Conservation (phyloP, 2,329 filamentous ascomycete species). For the Fusarium nelsonii region DNA sequence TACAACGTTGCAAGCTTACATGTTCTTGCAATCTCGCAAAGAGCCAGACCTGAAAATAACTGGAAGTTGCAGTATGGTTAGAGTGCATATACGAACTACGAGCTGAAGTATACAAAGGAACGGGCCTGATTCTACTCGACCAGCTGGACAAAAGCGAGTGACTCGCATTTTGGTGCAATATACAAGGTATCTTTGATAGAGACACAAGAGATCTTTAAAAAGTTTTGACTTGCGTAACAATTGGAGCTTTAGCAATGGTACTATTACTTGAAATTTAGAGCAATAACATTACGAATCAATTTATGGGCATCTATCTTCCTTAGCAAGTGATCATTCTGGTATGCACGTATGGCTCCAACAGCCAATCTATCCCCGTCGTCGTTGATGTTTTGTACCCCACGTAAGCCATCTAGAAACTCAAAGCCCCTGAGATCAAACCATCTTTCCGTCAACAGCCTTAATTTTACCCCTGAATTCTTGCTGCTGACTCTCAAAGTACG, state of each 20-base stretch:
- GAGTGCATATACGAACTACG: too few species aligned
- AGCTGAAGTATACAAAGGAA: too few species aligned
- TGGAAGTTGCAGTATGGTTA: not conserved
- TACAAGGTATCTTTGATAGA: not conserved
- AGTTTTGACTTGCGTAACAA: not conserved
- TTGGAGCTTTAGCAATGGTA: not conserved
- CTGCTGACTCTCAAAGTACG: not conserved
- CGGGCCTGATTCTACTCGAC: not conserved
- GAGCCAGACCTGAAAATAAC: not conserved
- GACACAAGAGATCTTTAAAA: too few species aligned
- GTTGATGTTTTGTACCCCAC: not conserved
- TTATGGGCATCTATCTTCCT: too few species aligned
- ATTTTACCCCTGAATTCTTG: not conserved
- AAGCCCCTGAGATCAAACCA: not conserved
- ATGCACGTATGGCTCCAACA: not conserved
- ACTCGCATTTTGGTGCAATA: not conserved
- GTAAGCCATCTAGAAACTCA: not conserved
- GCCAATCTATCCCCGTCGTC: not conserved
- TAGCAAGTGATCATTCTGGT: not conserved
- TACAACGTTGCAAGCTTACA: not conserved
- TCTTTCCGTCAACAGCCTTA: not conserved
- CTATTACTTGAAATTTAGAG: not conserved
- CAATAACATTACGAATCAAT: not conserved
- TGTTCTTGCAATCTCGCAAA: not conserved
- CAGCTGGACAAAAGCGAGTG: not conserved